Percentiles rank a stretch among this genome's conserved stretches.
Evolutionary conservation across 1,284 basidiomycete genomes (phyloP).

Genomic region (Rhodotorula sp.): DNA sequence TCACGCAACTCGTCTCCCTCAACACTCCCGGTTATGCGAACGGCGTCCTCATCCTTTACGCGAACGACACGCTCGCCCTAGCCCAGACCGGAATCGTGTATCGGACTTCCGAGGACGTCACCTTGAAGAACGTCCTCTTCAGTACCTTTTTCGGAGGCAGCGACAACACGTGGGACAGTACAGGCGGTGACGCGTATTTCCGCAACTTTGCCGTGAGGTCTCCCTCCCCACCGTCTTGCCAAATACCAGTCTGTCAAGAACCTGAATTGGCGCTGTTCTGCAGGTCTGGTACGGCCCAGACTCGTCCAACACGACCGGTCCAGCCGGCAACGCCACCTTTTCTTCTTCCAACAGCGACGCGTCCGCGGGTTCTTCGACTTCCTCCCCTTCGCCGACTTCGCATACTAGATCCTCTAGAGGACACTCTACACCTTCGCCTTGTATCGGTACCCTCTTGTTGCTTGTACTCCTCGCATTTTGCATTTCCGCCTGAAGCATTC

Average conservation of each 20-base stretch:
- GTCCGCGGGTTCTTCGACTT: neutral
- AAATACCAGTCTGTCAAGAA: neutral
- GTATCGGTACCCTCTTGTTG: neutral
- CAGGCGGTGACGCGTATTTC: slow-evolving; percentile 9
- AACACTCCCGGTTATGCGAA: slow-evolving; percentile 31
- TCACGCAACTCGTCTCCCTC: slow-evolving; percentile 34
- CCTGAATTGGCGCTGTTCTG: too few relatives aligned
- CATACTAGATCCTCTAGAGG: neutral
- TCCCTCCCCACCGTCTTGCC: neutral
- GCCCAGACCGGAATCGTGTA: slow-evolving; percentile 26
- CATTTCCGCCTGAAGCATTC: too few relatives aligned
- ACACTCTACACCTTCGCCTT: neutral
- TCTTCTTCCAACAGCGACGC: neutral
- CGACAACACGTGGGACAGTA: slow-evolving; percentile 1
- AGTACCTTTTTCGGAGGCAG: slow-evolving; percentile 37
- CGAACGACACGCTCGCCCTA: slow-evolving; percentile 23
- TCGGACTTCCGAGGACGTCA: slow-evolving; percentile 18
- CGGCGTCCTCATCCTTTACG: slow-evolving; percentile 31
- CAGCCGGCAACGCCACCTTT: slow-evolving; percentile 15
- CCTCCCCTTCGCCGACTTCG: neutral
- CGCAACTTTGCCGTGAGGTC: slow-evolving; percentile 17
- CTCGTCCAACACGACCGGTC: slow-evolving; percentile 23
- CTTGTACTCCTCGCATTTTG: neutral
- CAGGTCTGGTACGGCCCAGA: slow-evolving; percentile 14
- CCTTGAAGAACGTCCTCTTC: slow-evolving; percentile 28